Base-by-base conservation (phyloP, 345 rosid genomes). In the Pistacia vera region DNA sequence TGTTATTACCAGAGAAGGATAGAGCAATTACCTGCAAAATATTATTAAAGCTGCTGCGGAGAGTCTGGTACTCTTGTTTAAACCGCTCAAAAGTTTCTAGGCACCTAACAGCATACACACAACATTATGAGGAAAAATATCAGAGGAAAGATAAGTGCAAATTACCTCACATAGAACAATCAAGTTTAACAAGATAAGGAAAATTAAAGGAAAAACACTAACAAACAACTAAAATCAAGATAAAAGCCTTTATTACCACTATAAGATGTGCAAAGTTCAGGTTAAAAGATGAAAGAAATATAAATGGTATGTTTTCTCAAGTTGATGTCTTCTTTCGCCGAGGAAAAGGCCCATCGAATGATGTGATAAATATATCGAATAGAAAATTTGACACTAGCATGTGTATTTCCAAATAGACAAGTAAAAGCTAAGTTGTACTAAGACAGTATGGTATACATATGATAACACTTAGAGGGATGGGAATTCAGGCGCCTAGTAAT, bases 61-160 rank as follows among this genome's bases (percentile, higher is more conserved):
- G 33, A 60, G 18, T 52, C 41, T 55, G 65, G 48, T 81, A 83
- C 25, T 81, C 85, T 5, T 58, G 59, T 38, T 54, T 77, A 6
- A 81, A 44, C 44, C 41, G 63, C 8, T 71, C 66, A 54, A 73
- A 71, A 9, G 46, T 30, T 52, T 48, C 75, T 35, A 78, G 4
- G 78, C 81, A 85, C 46, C 88, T 85, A 58, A 62, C 51, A 77
- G 16, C 22, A 65, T 4, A 66, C 9, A 30, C 35, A 61, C 12
- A 49, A 7, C 10, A 12, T 67, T 18, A 12, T 33, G 14, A 22
- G 20, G 13, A 67, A 41, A 6, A 6, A 33, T 41, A 10, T n/a
- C 11, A 48, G 7, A 4, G 48, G 11, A 11, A 16, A n/a, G 20
- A 46, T 44, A 13, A 11, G 17, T 66, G 7, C 30, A 44, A 20